Evolutionary conservation across 345 rosid genomes (phyloP).

Genomic region (Zanthoxylum bungeanum): DNA sequence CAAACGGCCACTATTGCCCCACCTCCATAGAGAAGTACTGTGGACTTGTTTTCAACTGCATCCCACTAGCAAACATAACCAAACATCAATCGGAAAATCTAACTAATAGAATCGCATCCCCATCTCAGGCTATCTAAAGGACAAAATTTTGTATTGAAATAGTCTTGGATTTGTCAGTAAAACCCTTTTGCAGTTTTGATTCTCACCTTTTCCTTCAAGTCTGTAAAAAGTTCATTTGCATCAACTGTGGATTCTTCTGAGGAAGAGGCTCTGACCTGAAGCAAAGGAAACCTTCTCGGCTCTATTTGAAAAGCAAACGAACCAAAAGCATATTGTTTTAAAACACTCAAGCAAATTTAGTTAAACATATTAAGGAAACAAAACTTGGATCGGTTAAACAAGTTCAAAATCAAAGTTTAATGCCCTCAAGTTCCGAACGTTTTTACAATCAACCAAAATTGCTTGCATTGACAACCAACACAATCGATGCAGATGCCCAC

Average conservation of each 20-base stretch:
- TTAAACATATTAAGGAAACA: not conserved
- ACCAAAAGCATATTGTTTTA: not conserved
- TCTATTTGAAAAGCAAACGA: constrained; percentile 30
- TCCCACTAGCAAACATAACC: constrained; percentile 65
- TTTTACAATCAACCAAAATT: too few species aligned
- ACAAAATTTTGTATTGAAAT: not conserved
- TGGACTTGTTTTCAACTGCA: constrained; percentile 87
- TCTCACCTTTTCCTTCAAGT: constrained; percentile 88
- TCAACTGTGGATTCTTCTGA: constrained; percentile 68
- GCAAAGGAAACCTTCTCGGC: constrained; percentile 42
- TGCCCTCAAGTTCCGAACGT: not conserved
- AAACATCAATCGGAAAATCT: not conserved
- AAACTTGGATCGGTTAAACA: not conserved
- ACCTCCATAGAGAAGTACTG: constrained; percentile 86
- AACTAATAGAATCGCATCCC: not conserved
- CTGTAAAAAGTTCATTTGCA: constrained; percentile 65
- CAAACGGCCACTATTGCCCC: constrained; percentile 94
- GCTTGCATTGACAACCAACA: not conserved
- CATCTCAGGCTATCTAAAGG: not conserved
- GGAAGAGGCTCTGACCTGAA: constrained; percentile 54
- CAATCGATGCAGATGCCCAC: too few species aligned
- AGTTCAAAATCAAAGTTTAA: not conserved
- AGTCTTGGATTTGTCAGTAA: not conserved
- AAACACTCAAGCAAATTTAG: not conserved
- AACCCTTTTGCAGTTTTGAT: not conserved